Evolutionary conservation across 495 filamentous ascomycete species (phyloP).

Genomic region (Penicillium silybi): DNA sequence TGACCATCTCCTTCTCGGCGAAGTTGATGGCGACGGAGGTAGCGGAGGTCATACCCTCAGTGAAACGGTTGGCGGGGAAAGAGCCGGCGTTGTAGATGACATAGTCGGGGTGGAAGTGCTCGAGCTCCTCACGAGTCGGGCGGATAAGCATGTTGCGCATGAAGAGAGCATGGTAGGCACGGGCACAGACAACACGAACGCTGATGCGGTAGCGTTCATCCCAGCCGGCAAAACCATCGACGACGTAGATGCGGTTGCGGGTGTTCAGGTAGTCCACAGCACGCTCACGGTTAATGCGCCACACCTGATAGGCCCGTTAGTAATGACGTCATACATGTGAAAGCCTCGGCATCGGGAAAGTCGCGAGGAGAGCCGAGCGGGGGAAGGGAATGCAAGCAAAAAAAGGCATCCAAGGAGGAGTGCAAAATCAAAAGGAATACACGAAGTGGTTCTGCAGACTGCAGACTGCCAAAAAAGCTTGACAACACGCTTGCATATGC

Average conservation of each 20-base stretch:
- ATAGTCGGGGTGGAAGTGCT: conserved; percentile 98
- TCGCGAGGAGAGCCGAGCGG: background rate
- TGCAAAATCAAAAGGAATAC: too few species aligned
- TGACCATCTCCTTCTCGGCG: conserved; percentile 93
- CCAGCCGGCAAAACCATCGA: conserved; percentile 97
- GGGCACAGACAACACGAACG: conserved; percentile 96
- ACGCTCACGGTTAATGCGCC: conserved; percentile 99
- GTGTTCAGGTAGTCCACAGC: conserved; percentile 99
- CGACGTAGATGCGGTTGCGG: conserved; percentile 95
- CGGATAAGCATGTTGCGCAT: conserved; percentile 99
- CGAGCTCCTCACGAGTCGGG: conserved; percentile 80
- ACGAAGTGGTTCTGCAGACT: too few species aligned
- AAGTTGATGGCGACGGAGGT: conserved; percentile 88
- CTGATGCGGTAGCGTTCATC: conserved; percentile 97
- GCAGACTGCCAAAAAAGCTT: conserved; percentile 31
- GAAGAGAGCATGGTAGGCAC: conserved; percentile 99
- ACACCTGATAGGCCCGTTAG: conserved; percentile 62
- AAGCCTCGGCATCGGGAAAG: conserved; percentile 15
- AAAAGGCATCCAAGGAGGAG: background rate
- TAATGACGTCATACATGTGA: conserved; percentile 41
- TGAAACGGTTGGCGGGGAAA: conserved; percentile 98
- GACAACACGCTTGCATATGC: conserved; percentile 17
- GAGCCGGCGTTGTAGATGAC: conserved; percentile 98
- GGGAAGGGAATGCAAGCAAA: conserved; percentile 7
- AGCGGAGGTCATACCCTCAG: conserved; percentile 94